Evolutionary conservation across 75 land plant species (phyloP).

Genomic region (Pinus tabuliformis): DNA sequence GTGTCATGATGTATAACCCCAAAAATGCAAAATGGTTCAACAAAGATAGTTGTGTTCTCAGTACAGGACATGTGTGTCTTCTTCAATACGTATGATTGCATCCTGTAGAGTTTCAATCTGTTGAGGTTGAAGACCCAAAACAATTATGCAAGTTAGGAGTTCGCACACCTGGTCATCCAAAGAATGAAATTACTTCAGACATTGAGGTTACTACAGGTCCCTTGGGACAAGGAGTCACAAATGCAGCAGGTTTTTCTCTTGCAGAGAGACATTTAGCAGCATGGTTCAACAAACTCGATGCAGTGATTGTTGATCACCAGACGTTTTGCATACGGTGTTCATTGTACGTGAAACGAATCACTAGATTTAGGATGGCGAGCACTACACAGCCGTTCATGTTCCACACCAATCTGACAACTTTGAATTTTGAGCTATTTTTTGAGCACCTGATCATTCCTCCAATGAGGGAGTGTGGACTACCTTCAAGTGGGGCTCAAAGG

Average conservation of each 20-base stretch:
- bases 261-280: slow-evolving; percentile 71
- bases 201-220: slow-evolving; percentile 62
- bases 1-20: slow-evolving; percentile 70
- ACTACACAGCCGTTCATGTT: too few relatives aligned
- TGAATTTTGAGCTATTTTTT: too few relatives aligned
- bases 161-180: slow-evolving; percentile 70
- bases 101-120: slow-evolving; percentile 44
- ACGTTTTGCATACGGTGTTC: slow-evolving; percentile 42
- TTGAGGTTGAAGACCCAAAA: slow-evolving; percentile 65
- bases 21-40: slow-evolving; percentile 69
- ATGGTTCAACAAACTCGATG: slow-evolving; percentile 64
- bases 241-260: slow-evolving; percentile 72
- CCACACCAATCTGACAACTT: too few relatives aligned
- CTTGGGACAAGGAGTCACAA: slow-evolving; percentile 77
- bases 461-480: too few relatives aligned
- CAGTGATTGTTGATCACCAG: slow-evolving; percentile 52
- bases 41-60: slow-evolving; percentile 64
- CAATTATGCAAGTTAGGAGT: slow-evolving; percentile 47
- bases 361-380: too few relatives aligned
- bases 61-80: slow-evolving; percentile 70
- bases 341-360: too few relatives aligned
- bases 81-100: slow-evolving; percentile 71
- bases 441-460: too few relatives aligned
- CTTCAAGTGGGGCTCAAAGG: too few relatives aligned
- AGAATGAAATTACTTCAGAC: slow-evolving; percentile 55